phyloP scores from a whole-genome alignment of 306 rosid genomes.

The Cyamopsis tetragonoloba region DNA sequence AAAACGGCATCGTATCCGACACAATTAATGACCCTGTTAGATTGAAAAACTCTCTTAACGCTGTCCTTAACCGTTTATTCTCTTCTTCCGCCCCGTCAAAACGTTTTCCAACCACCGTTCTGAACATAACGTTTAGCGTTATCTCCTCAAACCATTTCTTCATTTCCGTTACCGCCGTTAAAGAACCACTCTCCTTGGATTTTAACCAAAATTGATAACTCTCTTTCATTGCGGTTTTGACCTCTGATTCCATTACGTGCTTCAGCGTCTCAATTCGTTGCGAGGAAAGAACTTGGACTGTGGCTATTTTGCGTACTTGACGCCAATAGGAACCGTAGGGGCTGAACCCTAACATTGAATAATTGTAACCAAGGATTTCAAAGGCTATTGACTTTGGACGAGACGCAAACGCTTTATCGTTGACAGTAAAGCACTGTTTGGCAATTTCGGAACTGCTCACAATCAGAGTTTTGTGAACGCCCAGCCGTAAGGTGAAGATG shows the following conservation, averaged over 20 bases:
- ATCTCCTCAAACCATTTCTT: conserved; percentile 35
- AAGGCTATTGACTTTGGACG: conserved; percentile 27
- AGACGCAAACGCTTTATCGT: conserved; percentile 23
- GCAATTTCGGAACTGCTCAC: conserved; percentile 28
- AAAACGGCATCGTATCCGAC: conserved; percentile 25
- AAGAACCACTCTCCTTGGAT: neutral
- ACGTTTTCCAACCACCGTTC: conserved; percentile 29
- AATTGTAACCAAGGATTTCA: conserved; percentile 23
- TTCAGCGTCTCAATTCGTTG: conserved; percentile 19
- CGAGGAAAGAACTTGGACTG: conserved; percentile 9
- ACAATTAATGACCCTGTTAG: conserved; percentile 7
- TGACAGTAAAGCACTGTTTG: conserved; percentile 33
- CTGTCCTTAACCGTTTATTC: conserved; percentile 9
- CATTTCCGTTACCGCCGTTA: conserved; percentile 24
- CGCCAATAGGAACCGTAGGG: conserved; percentile 51
- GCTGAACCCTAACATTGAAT: conserved; percentile 24
- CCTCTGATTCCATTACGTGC: conserved; percentile 23
- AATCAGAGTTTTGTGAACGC: conserved; percentile 15
- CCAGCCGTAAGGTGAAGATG: conserved; percentile 17
- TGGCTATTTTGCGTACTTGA: conserved; percentile 31
- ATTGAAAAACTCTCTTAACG: neutral
- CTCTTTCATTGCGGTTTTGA: conserved; percentile 12
- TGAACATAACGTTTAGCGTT: neutral
- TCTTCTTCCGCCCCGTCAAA: conserved; percentile 19
- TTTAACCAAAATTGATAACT: neutral